These are phyloP conservation scores for Crucihimalaya himalaica DNA, from an alignment of 345 rosid species.

Conservation along the genomic window DNA sequence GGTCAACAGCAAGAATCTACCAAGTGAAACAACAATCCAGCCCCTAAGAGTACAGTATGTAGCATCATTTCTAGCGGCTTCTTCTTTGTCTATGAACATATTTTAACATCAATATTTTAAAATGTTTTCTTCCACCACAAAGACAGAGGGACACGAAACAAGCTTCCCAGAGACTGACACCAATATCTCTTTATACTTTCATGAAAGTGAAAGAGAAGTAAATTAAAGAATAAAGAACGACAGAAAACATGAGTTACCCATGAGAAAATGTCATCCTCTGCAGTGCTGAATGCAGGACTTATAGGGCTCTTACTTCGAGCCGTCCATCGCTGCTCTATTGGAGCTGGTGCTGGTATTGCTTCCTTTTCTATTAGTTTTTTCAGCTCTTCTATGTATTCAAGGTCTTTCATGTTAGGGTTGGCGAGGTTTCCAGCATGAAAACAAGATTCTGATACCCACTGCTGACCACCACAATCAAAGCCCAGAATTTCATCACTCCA, in stretches of 20 bases:
- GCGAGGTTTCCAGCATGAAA: slow-evolving; percentile 89
- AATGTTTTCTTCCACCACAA: slow-evolving; percentile 1
- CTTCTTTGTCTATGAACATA: background rate
- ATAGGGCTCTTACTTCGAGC: slow-evolving; percentile 78
- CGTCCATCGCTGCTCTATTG: slow-evolving; percentile 98
- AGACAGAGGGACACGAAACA: background rate
- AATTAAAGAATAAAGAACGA: background rate
- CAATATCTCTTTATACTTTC: background rate
- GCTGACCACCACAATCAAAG: slow-evolving; percentile 99
- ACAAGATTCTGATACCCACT: slow-evolving; percentile 98
- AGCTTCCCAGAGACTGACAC: slow-evolving; percentile 3
- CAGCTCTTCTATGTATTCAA: slow-evolving; percentile 83
- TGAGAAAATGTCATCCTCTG: slow-evolving; percentile 79
- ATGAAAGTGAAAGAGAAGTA: background rate
- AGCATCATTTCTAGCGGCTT: background rate
- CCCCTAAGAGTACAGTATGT: background rate
- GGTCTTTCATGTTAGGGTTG: slow-evolving; percentile 89
- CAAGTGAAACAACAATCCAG: slow-evolving; percentile 1
- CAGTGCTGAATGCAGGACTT: slow-evolving; percentile 85
- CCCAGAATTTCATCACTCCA: slow-evolving; percentile 99
- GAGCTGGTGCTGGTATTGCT: slow-evolving; percentile 82
- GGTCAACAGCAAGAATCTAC: slow-evolving; percentile 12
- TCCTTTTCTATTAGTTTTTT: slow-evolving; percentile 79
- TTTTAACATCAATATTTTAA: background rate
- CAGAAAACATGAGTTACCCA: slow-evolving; percentile 57